Conservation (phyloP, 2,329 filamentous ascomycete genomes). For the Exophiala mesophila region DNA sequence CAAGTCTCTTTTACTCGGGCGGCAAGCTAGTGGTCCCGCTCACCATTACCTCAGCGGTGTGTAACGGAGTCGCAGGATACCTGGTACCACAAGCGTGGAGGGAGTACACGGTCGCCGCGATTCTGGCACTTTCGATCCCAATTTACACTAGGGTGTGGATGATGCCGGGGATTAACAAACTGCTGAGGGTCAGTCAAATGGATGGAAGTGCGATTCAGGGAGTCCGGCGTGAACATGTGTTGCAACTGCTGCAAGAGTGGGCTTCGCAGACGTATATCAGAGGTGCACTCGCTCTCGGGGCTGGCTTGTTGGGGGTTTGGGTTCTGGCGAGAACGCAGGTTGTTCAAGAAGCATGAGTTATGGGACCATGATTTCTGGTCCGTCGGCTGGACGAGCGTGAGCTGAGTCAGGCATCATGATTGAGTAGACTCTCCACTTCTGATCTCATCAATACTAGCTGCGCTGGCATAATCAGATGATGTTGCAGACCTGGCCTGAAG, state of each 20-base stretch:
- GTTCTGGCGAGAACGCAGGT: neutral
- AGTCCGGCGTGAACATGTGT: slow-evolving; percentile 2
- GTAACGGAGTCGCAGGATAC: slow-evolving; percentile 1
- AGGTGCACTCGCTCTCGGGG: slow-evolving; percentile 2
- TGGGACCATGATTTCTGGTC: too few species aligned
- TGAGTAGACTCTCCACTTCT: too few species aligned
- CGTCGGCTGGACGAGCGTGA: too few species aligned
- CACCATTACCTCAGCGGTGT: slow-evolving; percentile 1
- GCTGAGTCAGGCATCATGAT: too few species aligned
- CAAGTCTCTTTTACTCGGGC: slow-evolving; percentile 3
- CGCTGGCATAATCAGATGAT: too few species aligned
- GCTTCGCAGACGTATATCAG: slow-evolving; percentile 3
- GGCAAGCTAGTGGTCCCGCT: slow-evolving; percentile 3
- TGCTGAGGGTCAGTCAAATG: slow-evolving; percentile 8
- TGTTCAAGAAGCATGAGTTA: neutral
- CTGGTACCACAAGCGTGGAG: neutral
- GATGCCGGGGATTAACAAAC: neutral
- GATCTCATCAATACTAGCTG: too few species aligned
- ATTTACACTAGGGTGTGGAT: neutral
- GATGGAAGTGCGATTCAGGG: slow-evolving; percentile 1
- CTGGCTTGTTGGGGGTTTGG: slow-evolving; percentile 1
- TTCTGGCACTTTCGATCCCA: neutral
- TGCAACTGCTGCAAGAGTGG: slow-evolving; percentile 3
- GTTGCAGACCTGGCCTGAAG: too few species aligned
- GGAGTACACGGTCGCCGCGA: neutral